Percentiles rank a stretch among this genome's conserved stretches.
Conservation (phyloP, 805 yeast genomes). For the Candida silvatica region DNA sequence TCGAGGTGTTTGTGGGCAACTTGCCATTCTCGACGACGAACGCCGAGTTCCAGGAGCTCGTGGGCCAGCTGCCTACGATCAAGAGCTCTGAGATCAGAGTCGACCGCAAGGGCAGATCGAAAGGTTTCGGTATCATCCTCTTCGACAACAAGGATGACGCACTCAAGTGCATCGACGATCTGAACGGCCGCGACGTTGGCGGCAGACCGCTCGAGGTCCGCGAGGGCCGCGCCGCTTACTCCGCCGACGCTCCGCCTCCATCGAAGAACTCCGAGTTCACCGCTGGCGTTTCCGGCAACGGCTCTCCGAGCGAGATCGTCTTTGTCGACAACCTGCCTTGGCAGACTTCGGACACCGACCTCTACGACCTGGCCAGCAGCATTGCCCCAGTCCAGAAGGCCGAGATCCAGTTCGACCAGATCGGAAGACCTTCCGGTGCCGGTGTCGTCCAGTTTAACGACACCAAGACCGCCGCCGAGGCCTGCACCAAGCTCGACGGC, state of each 20-base stretch:
- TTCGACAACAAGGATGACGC: slow-evolving; percentile 65
- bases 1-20: slow-evolving; percentile 70
- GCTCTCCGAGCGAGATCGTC: slow-evolving; percentile 51
- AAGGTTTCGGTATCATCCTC: slow-evolving; percentile 80
- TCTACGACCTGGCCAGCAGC: slow-evolving; percentile 77
- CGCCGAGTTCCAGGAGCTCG: slow-evolving; percentile 81
- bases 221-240: slow-evolving; percentile 41
- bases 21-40: slow-evolving; percentile 76
- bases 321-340: slow-evolving; percentile 78
- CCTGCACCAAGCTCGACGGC: slow-evolving; percentile 65
- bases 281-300: slow-evolving; percentile 53
- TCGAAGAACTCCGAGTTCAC: slow-evolving; percentile 49
- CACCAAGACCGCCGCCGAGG: slow-evolving; percentile 60
- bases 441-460: slow-evolving; percentile 79
- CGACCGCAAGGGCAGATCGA: slow-evolving; percentile 64
- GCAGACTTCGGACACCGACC: slow-evolving; percentile 80
- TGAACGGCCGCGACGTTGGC: slow-evolving; percentile 60
- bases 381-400: slow-evolving; percentile 71
- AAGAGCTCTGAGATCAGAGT: slow-evolving; percentile 70
- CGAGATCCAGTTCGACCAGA: slow-evolving; percentile 55
- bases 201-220: slow-evolving; percentile 80
- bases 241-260: slow-evolving; percentile 9
- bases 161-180: slow-evolving; percentile 55
- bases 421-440: slow-evolving; percentile 67
- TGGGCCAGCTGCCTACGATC: slow-evolving; percentile 71